Evolutionary conservation across 306 rosid species (phyloP).

Genomic region (Nissolia schottii): DNA sequence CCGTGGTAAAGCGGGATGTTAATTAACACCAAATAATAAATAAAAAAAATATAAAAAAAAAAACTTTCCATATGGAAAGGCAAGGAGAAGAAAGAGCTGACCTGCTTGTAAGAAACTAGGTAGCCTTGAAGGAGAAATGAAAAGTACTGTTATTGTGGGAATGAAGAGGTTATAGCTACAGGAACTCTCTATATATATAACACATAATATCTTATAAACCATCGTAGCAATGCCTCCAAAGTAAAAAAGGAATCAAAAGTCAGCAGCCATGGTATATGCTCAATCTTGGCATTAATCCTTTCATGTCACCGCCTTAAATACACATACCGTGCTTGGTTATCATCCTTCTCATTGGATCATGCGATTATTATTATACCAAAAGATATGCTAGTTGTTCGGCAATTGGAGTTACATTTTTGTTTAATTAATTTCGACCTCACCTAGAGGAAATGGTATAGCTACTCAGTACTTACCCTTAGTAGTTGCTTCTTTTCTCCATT

Average conservation of each 20-base stretch:
- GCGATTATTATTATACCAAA: background rate
- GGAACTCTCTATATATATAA: background rate
- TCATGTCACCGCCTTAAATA: slow-evolving; percentile 1
- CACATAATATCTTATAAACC: background rate
- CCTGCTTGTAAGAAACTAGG: slow-evolving; percentile 5
- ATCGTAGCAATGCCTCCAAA: background rate
- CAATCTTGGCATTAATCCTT: background rate
- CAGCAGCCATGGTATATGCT: background rate
- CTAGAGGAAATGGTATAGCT: background rate
- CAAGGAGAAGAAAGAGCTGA: background rate
- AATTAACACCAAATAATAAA: background rate
- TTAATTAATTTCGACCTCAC: background rate
- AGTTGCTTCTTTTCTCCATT: too few relatives aligned
- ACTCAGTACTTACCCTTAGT: too few relatives aligned
- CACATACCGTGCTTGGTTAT: background rate
- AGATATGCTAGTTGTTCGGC: background rate
- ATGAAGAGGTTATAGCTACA: background rate
- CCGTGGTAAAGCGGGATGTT: background rate
- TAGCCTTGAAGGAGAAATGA: background rate
- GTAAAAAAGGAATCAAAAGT: background rate
- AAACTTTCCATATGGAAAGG: background rate
- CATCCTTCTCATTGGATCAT: background rate
- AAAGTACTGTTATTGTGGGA: background rate
- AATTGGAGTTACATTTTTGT: background rate
- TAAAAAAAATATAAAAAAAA: too few relatives aligned